Evolutionary conservation across 441 rosid genomes (phyloP).

Genomic region (Euphorbia corollata): DNA sequence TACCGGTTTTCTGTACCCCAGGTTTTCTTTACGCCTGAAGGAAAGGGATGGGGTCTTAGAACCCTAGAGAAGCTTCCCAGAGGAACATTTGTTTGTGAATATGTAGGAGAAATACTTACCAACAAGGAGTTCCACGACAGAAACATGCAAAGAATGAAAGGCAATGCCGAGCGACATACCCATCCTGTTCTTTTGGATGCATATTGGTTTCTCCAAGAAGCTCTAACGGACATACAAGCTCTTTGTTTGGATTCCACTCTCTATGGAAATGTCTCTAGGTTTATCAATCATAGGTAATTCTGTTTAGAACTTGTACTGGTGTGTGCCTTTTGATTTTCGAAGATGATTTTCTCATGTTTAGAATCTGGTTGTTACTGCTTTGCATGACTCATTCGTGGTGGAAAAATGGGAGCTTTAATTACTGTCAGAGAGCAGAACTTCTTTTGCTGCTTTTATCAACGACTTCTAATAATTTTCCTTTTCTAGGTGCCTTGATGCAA

Average conservation of each 20-base stretch:
- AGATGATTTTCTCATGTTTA: conserved; percentile 2
- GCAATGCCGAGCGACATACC: conserved; percentile 22
- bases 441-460: conserved; percentile 2
- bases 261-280: conserved; percentile 84
- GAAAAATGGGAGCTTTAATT: not conserved
- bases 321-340: not conserved
- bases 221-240: conserved; percentile 49
- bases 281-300: conserved; percentile 80
- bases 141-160: conserved; percentile 17
- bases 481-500: conserved; percentile 79
- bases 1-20: conserved; percentile 24
- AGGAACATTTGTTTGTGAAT: conserved; percentile 87
- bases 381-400: not conserved
- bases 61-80: conserved; percentile 74
- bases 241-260: conserved; percentile 69
- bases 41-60: conserved; percentile 90
- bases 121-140: conserved; percentile 51
- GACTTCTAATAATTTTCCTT: conserved; percentile 12
- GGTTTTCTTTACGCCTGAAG: conserved; percentile 74
- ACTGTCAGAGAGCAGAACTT: not conserved
- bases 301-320: conserved; percentile 6
- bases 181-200: conserved; percentile 68
- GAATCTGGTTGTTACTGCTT: conserved; percentile 3
- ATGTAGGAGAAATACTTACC: conserved; percentile 78
- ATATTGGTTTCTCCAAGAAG: conserved; percentile 52